These are phyloP conservation scores for Backusella morwellensis DNA, from an alignment of 192 early-diverging fungal species.

Conservation along the genomic window DNA sequence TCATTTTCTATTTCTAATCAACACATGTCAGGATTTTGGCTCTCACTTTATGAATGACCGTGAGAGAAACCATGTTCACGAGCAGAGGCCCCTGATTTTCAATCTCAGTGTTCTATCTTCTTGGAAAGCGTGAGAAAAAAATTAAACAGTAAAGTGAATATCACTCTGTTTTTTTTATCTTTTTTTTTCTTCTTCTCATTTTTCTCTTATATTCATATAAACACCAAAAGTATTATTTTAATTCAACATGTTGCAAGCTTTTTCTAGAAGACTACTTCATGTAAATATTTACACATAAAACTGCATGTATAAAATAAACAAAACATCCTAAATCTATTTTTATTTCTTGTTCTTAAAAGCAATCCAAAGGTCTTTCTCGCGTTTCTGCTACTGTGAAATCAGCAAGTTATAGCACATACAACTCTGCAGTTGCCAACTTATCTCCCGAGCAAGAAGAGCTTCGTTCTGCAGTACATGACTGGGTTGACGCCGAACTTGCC, in stretches of 20 bases:
- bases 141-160: background rate
- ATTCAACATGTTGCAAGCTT: background rate
- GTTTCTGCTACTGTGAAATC: background rate
- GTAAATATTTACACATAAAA: slow-evolving; percentile 5
- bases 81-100: background rate
- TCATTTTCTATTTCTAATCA: background rate
- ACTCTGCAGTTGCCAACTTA: slow-evolving; percentile 1
- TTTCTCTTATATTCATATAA: background rate
- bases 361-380: background rate
- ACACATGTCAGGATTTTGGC: background rate
- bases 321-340: background rate
- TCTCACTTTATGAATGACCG: background rate
- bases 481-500: slow-evolving; percentile 80
- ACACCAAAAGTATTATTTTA: background rate
- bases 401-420: background rate
- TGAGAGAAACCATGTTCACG: background rate
- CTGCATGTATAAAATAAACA: background rate
- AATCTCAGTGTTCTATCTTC: background rate
- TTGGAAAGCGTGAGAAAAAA: background rate
- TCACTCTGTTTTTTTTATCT: background rate
- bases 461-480: slow-evolving; percentile 68
- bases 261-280: background rate
- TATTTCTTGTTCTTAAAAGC: background rate
- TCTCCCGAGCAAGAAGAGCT: slow-evolving; percentile 47
- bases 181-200: background rate